Percentiles rank a stretch among this genome's conserved stretches.
Conservation (phyloP, 306 rosid genomes). For the Chamaecrista fasciculata region DNA sequence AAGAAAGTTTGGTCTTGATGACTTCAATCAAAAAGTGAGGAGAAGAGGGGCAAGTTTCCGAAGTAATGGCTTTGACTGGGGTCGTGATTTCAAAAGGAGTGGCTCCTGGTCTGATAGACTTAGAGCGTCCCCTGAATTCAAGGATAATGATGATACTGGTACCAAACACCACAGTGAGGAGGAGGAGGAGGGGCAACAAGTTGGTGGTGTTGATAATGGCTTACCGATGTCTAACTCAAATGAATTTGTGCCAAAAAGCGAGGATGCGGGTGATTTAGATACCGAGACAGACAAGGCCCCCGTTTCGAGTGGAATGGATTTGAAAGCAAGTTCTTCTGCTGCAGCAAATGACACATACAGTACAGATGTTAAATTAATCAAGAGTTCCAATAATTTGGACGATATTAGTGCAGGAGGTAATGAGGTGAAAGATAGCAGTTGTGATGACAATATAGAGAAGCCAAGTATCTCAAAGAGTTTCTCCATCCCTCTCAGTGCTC, state of each 20-base stretch:
- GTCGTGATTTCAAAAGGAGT: constrained; percentile 59
- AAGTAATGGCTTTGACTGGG: constrained; percentile 60
- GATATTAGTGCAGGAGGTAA: constrained; percentile 33
- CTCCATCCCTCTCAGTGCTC: constrained; percentile 36
- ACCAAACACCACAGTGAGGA: constrained; percentile 46
- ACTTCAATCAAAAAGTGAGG: constrained; percentile 52
- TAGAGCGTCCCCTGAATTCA: constrained; percentile 42
- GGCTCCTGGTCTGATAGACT: constrained; percentile 63
- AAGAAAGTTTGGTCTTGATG: constrained; percentile 58
- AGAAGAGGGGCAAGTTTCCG: constrained; percentile 53
- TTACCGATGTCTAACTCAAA: constrained; percentile 31
- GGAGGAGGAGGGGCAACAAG: constrained; percentile 20
- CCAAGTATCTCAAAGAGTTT: constrained; percentile 41
- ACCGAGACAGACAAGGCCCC: constrained; percentile 35
- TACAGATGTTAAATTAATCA: constrained; percentile 31
- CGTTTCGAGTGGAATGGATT: constrained; percentile 40
- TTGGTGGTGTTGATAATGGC: constrained; percentile 30
- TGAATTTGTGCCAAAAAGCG: constrained; percentile 38
- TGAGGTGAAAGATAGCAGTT: constrained; percentile 42
- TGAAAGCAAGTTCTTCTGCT: constrained; percentile 41
- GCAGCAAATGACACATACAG: constrained; percentile 37
- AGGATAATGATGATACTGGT: constrained; percentile 41
- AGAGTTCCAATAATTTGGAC: constrained; percentile 38
- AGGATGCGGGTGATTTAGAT: constrained; percentile 44
- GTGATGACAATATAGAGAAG: constrained; percentile 45